A percentile compares a stretch with the other conserved stretches of the same genome.
phyloP scores from a whole-genome alignment of 1,284 basidiomycete genomes.

The Caloboletus firmus region DNA sequence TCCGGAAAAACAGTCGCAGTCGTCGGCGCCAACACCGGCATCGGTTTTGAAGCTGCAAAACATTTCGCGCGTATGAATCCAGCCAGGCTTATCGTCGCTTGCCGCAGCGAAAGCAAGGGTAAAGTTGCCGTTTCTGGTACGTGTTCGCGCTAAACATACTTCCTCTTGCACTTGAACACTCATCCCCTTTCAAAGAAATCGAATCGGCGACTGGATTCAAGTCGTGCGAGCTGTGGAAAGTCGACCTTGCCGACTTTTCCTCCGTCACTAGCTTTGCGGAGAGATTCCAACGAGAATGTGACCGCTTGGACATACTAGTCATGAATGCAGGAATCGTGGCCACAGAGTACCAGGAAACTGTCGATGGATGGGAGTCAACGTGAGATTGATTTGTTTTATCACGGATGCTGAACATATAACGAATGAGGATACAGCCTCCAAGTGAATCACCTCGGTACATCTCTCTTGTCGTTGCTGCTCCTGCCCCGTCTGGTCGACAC shows the following conservation, averaged over 20 bases:
- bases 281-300: constrained; percentile 8
- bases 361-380: constrained; percentile 22
- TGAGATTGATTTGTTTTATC: neutral
- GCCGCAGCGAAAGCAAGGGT: constrained; percentile 40
- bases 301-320: constrained; percentile 20
- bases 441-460: constrained; percentile 25
- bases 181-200: constrained; percentile 9
- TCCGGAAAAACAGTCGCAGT: constrained; percentile 34
- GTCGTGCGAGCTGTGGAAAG: constrained; percentile 5
- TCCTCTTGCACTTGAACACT: neutral
- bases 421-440: constrained; percentile 17
- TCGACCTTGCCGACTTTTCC: constrained; percentile 22
- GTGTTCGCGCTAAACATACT: too few relatives aligned
- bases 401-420: neutral
- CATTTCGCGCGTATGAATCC: constrained; percentile 47
- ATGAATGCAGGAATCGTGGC: constrained; percentile 21
- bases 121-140: constrained; percentile 30
- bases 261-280: constrained; percentile 21
- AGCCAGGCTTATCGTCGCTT: constrained; percentile 39
- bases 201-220: constrained; percentile 5
- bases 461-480: constrained; percentile 19
- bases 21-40: constrained; percentile 43
- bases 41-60: constrained; percentile 46
- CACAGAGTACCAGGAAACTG: constrained; percentile 3
- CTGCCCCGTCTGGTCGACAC: constrained; percentile 18